These are phyloP conservation scores for Lachancea cidri DNA, from an alignment of 805 yeast species.

Conservation along the genomic window DNA sequence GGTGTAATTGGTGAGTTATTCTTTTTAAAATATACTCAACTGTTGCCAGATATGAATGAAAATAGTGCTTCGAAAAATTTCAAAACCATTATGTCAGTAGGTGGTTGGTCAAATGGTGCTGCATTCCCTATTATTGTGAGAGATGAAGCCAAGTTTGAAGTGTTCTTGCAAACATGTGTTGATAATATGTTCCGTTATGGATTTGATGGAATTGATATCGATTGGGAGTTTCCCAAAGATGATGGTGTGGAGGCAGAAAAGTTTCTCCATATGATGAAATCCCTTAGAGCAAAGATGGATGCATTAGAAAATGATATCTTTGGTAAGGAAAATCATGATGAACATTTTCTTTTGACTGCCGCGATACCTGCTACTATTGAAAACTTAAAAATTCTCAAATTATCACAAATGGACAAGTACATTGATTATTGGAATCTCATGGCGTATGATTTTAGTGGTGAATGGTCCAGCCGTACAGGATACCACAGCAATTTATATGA, in stretches of 20 bases:
- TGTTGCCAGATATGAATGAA: slow-evolving; percentile 3
- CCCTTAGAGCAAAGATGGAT: slow-evolving; percentile 38
- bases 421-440: slow-evolving; percentile 77
- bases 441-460: slow-evolving; percentile 86
- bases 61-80: slow-evolving; percentile 32
- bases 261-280: slow-evolving; percentile 40
- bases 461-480: slow-evolving; percentile 58
- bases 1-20: slow-evolving; percentile 51
- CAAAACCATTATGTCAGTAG: slow-evolving; percentile 67
- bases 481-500: slow-evolving; percentile 65
- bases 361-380: slow-evolving; percentile 71
- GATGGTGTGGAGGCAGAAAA: slow-evolving; percentile 38
- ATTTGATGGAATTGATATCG: slow-evolving; percentile 89
- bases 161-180: slow-evolving; percentile 48
- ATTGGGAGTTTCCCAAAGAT: slow-evolving; percentile 83
- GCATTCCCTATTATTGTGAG: slow-evolving; percentile 46
- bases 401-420: slow-evolving; percentile 51
- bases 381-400: slow-evolving; percentile 38
- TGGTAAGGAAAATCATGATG: slow-evolving; percentile 10
- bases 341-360: slow-evolving; percentile 49
- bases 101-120: slow-evolving; percentile 64
- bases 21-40: slow-evolving; percentile 37
- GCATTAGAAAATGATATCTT: slow-evolving; percentile 31
- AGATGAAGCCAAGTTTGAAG: slow-evolving; percentile 32
- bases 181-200: slow-evolving; percentile 47